Conservation (phyloP, 225 moss, liverwort and hornwort genomes). For the Physcomitrium patens region DNA sequence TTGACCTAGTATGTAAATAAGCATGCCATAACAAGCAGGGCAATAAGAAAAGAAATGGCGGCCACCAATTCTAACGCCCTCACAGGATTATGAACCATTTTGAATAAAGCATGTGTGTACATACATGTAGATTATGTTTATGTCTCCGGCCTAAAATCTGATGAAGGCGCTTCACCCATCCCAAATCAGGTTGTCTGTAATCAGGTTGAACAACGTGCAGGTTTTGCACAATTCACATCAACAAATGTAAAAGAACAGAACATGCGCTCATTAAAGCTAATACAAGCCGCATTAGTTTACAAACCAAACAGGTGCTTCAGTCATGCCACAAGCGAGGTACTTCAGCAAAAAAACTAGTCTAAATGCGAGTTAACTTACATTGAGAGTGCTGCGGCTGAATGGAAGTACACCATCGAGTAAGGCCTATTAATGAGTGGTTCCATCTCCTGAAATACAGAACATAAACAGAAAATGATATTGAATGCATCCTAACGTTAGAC, state of each 20-base stretch:
- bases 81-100: neutral
- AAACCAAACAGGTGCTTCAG: slow-evolving; percentile 3
- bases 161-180: slow-evolving; percentile 78
- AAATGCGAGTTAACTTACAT: slow-evolving; percentile 48
- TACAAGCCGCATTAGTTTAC: neutral
- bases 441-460: slow-evolving; percentile 63
- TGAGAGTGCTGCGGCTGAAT: slow-evolving; percentile 79
- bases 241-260: neutral
- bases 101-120: slow-evolving; percentile 14
- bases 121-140: slow-evolving; percentile 79
- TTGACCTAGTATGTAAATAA: neutral
- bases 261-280: neutral
- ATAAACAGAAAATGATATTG: slow-evolving; percentile 2
- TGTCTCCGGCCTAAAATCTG: slow-evolving; percentile 87
- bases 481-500: neutral
- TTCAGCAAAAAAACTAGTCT: neutral
- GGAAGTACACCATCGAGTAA: slow-evolving; percentile 80
- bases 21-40: neutral
- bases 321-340: neutral
- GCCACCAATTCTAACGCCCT: slow-evolving; percentile 5
- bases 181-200: slow-evolving; percentile 79
- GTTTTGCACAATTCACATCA: neutral
- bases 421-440: slow-evolving; percentile 75
- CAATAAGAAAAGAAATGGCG: neutral
- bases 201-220: slow-evolving; percentile 21